Evolutionary conservation across 2,329 filamentous ascomycete species (phyloP).

Genomic region (Gaeumannomyces sp.): DNA sequence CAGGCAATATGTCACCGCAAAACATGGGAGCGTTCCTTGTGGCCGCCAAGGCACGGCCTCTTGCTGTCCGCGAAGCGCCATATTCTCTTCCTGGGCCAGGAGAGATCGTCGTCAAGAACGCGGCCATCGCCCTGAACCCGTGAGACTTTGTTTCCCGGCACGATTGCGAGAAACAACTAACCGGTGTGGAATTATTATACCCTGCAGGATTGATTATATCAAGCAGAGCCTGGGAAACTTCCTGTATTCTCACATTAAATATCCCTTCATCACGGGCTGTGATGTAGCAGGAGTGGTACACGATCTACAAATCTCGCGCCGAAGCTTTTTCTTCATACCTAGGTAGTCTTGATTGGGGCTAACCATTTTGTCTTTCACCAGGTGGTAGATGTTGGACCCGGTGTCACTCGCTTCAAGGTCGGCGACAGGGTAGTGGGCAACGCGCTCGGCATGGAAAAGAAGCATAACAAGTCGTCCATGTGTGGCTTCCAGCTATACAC

Average conservation of each 20-base stretch:
- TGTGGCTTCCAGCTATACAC: slow-evolving; percentile 22
- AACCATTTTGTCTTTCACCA: neutral
- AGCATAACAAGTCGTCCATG: slow-evolving; percentile 5
- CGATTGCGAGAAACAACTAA: neutral
- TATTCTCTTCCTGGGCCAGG: slow-evolving; percentile 1
- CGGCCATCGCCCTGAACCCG: slow-evolving; percentile 28
- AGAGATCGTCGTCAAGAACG: slow-evolving; percentile 24
- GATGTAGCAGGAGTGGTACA: slow-evolving; percentile 29
- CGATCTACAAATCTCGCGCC: slow-evolving; percentile 10
- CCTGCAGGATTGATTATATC: slow-evolving; percentile 19
- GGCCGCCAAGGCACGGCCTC: neutral
- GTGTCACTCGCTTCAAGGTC: slow-evolving; percentile 6
- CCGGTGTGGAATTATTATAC: neutral
- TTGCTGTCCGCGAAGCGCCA: slow-evolving; percentile 1
- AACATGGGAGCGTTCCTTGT: slow-evolving; percentile 3
- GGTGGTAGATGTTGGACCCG: slow-evolving; percentile 4
- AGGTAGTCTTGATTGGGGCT: neutral
- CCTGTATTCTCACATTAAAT: slow-evolving; percentile 23
- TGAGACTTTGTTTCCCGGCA: neutral
- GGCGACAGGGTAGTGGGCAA: slow-evolving; percentile 1
- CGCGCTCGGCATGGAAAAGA: slow-evolving; percentile 8
- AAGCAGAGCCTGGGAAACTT: slow-evolving; percentile 24
- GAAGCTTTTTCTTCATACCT: too few species aligned
- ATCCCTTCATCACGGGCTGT: slow-evolving; percentile 27
- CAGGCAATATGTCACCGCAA: neutral